These are phyloP conservation scores for Heracleum sosnowskyi DNA, from an alignment of 129 eudicot genomes.

Conservation along the genomic window DNA sequence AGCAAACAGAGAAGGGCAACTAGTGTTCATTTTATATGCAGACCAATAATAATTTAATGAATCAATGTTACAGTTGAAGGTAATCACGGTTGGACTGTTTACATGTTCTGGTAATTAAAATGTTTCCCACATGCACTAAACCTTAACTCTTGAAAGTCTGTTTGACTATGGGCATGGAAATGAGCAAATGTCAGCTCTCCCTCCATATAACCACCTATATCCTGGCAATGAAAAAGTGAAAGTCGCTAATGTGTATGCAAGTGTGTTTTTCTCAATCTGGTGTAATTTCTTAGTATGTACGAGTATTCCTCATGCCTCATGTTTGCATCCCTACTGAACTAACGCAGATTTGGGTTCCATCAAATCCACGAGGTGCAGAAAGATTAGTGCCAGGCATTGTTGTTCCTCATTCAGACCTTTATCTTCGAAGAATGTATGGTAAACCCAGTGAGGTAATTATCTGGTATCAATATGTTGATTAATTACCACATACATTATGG, in stretches of 20 bases:
- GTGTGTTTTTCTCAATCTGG: background rate
- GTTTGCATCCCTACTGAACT: background rate
- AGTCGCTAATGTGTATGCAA: background rate
- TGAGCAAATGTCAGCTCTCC: background rate
- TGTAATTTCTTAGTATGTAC: too few species aligned
- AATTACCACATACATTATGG: background rate
- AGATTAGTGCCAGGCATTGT: constrained; percentile 23
- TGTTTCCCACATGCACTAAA: background rate
- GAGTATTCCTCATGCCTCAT: background rate
- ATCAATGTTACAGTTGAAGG: background rate
- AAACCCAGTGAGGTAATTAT: constrained; percentile 21
- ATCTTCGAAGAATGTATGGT: constrained; percentile 29
- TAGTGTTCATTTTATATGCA: background rate
- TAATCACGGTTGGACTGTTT: background rate
- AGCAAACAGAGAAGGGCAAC: background rate
- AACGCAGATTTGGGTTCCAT: constrained; percentile 20
- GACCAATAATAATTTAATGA: background rate
- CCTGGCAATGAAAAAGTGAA: background rate
- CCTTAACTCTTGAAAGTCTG: background rate
- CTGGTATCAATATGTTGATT: background rate
- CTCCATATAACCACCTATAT: background rate
- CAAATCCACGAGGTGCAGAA: constrained; percentile 33
- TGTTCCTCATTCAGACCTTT: constrained; percentile 26
- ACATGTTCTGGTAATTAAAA: background rate
- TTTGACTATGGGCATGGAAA: background rate